Base-by-base conservation (phyloP, 371 early-diverging fungal species). In the Mucor piriformis region DNA sequence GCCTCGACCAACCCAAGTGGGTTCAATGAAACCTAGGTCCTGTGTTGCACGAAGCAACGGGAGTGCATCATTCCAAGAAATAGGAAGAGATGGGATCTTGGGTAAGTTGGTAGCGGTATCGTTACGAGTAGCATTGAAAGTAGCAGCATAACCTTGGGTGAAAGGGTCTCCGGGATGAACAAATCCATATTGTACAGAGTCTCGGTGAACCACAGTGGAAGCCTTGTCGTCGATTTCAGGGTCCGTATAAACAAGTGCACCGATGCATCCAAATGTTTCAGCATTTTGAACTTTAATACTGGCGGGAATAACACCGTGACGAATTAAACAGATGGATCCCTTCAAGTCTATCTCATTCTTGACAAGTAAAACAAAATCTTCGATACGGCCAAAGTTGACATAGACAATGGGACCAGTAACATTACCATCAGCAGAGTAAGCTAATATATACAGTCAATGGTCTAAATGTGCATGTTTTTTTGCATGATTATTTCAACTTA, bases 251-350 rank as follows among this genome's bases (percentile, higher is more conserved):
- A 89, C 67, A 13, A 89, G 64, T 25, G 82, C 81, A 27, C 85
- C 89, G 6, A 69, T 64, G 23, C 83, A 83, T 0, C 89, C 88
- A 54, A 69, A 74, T 0, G 70, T 51, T 61, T 86, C 81, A 5
- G 89, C 89, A 35, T 78, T 83, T 20, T 80, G 74, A 7, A 89
- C 81, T 56, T 89, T 88, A 24, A 87, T 53, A 43, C 84, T 81
- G 38, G 87, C 74, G 57, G 84, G 84, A 3, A 80, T 59, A 11
- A 63, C 65, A 38, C 88, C 89, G 43, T 86, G 84, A 33, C 87
- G 81, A 34, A 88, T 72, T 32, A 89, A 69, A 15, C 82, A 88
- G 52, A 89, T 76, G 10, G 73, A 72, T 21, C 80, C 85, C 6
- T 57, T 68, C 10, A 86, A 32, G 20, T 64, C 63, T 18, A 88